Evolutionary conservation across 805 yeast genomes (phyloP), one percentile per base, ranked within the genome.

Genomic region (Metschnikowia chrysomelidarum): DNA sequence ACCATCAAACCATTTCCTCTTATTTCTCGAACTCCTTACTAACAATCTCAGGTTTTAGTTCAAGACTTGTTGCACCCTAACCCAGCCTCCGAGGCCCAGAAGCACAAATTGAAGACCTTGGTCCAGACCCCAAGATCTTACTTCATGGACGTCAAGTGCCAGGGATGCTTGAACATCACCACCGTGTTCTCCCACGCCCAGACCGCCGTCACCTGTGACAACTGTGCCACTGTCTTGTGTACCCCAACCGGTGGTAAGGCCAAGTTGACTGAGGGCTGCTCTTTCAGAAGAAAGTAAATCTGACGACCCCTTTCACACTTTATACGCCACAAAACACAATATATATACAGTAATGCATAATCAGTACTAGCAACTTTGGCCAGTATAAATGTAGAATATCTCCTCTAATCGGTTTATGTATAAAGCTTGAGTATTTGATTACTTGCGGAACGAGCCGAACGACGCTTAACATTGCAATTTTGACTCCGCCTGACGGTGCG

Each of bases 201-300:
- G 50, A 63, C 68, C 34, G 67, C 67, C 34, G 66, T 63, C 54
- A 57, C 67, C 43, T 63, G 69, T 51, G 67, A 62, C 54, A 54
- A 57, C 54, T 63, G 69, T 41, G 52, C 67, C 43, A 60, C 64
- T 36, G 63, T 63, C 36, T 59, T 63, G 51, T 60, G 66, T 47
- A 57, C 64, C 41, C 69, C 69, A 30, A 56, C 69, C 37, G 69
- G 69, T 51, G 69, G 68, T 57, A 62, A 62, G 56, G 66, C 67
- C 46, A 60, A 61, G 59, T 60, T 63, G 57, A 57, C 65, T 43
- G 69, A 63, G 59, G 69, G 68, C 35, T 57, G 59, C 39, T 62
- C 69, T 37, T 61, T 60, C 60, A 62, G 69, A 60, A 61, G 55
- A 53, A 63, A 63, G 60, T 63, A 57, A 54, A 24, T 16, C 17